phyloP scores from a whole-genome alignment of 345 rosid genomes.

The Punica granatum region DNA sequence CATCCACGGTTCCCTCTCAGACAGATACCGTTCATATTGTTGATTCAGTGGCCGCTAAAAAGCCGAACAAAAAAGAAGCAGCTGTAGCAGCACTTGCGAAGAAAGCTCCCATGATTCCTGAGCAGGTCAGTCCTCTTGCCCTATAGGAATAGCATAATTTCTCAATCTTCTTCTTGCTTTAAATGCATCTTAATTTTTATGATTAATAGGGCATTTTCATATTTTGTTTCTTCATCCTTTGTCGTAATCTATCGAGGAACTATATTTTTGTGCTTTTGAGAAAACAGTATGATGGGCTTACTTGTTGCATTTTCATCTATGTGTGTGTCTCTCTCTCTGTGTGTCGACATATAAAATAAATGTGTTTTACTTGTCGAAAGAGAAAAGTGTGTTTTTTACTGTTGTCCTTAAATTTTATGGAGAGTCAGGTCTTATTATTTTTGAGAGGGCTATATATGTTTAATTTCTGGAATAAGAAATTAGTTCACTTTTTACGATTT shows the following conservation, averaged over 20 bases:
- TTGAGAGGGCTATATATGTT: too few species aligned
- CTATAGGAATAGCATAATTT: neutral
- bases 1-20: constrained; percentile 13
- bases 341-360: too few species aligned
- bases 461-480: too few species aligned
- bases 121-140: constrained; percentile 52
- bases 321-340: too few species aligned
- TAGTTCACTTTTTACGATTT: too few species aligned
- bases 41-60: constrained; percentile 30
- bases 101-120: constrained; percentile 63
- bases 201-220: neutral
- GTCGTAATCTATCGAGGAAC: neutral
- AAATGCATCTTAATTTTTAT: neutral
- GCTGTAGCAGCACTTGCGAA: constrained; percentile 46
- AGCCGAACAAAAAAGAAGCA: constrained; percentile 38
- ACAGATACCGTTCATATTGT: constrained; percentile 13
- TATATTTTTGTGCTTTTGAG: neutral
- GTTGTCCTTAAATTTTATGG: too few species aligned
- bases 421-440: too few species aligned
- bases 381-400: too few species aligned
- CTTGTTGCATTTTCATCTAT: too few species aligned
- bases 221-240: neutral
- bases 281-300: neutral
- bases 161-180: neutral
- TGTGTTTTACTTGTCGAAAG: too few species aligned